Percentiles rank a stretch among this genome's conserved stretches.
These are phyloP conservation scores for Cornus florida DNA, from an alignment of 148 eudicot genomes.

Conservation along the genomic window DNA sequence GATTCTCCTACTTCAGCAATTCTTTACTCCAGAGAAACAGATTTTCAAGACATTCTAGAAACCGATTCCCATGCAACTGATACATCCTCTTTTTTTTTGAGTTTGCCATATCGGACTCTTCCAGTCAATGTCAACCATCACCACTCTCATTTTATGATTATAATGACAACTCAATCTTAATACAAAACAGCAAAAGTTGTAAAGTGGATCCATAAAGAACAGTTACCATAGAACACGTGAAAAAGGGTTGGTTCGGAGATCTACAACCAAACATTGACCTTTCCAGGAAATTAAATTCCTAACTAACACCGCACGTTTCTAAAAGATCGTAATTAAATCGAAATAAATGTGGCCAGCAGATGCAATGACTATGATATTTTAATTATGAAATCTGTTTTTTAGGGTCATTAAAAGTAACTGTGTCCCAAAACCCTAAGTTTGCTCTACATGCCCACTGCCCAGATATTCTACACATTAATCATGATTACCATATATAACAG, in stretches of 20 bases:
- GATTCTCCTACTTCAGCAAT: not conserved
- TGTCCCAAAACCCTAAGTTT: not conserved
- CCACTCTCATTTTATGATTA: no score
- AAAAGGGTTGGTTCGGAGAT: not conserved
- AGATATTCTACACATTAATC: not conserved
- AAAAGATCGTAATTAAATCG: not conserved
- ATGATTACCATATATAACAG: slow-evolving; percentile 2
- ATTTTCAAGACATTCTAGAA: not conserved
- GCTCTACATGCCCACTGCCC: not conserved
- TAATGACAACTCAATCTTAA: not conserved
- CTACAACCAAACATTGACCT: not conserved
- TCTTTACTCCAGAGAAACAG: not conserved
- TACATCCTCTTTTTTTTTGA: not conserved
- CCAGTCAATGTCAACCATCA: no score
- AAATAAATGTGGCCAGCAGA: not conserved
- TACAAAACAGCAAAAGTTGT: not conserved
- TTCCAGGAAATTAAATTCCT: not conserved
- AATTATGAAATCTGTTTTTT: not conserved
- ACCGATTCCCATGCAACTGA: not conserved
- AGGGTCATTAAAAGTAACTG: slow-evolving; percentile 6
- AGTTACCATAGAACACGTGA: not conserved
- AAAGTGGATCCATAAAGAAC: not conserved
- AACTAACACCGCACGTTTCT: not conserved
- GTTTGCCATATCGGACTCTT: no score
- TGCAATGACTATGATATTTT: not conserved